Evolutionary conservation across 1,284 basidiomycete genomes (phyloP), one percentile per base, ranked within the genome.

Genomic region (Ceratorhiza oryzae-sativae): DNA sequence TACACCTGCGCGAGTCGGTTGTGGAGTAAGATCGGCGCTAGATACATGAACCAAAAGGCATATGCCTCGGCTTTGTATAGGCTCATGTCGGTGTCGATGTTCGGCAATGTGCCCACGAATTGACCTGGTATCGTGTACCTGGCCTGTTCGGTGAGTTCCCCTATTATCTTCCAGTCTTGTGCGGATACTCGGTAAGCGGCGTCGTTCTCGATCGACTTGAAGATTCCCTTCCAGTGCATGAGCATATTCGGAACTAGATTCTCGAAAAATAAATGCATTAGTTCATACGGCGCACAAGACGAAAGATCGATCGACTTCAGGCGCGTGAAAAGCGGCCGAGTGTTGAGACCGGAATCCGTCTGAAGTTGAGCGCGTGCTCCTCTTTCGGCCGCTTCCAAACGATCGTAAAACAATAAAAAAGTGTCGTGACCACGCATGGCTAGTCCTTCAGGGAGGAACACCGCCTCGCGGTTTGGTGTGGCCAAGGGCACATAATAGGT

Each of bases 21-120:
- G 3, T 15, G 4, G 15, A 61, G 39, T 42, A 61, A 9, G 25
- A 61, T 45, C 25, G 59, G 59, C 36, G 59, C 59, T 3, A 61
- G 8, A 27, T 61, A 61, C 25, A 3, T 9, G n/a, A 61, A 39
- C 59, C 41, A 45, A 41, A 58, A 58, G 3, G 49, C 20, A 23
- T 51, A 51, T 9, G 49, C n/a, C n/a, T n/a, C n/a, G n/a, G n/a
- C n/a, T n/a, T n/a, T n/a, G n/a, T n/a, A n/a, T n/a, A n/a, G n/a
- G 20, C 6, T 41, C 34, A 12, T 8, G 25, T 61, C 59, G 3
- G 6, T 34, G 15, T 15, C 39, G 25, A 61, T 61, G 25, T 61
- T 25, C n/a, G 59, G 59, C 20, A 72, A n/a, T 10, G 55, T 63
- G 1, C 73, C 61, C 2, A 71, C 73, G 58, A 74, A 74, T 13